Evolutionary conservation across 345 rosid genomes (phyloP).

Genomic region (Ceriops zippeliana): DNA sequence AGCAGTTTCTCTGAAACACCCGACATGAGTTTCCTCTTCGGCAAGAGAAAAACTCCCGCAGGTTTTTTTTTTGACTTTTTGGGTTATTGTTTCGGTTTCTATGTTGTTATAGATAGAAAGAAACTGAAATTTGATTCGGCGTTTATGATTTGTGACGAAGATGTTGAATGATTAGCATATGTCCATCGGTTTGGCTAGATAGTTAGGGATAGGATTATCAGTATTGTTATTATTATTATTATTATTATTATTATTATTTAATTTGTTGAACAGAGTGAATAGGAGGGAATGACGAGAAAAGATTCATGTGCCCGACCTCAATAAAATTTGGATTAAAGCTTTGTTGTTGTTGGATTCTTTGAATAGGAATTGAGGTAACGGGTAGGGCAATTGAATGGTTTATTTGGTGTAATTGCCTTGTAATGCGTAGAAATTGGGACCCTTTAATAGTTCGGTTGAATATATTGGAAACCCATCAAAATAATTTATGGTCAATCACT

Average conservation of each 20-base stretch:
- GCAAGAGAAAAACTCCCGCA: conserved; percentile 74
- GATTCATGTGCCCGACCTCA: no score
- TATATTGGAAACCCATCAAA: no score
- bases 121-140: background rate
- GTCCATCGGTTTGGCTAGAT: no score
- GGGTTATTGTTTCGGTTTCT: background rate
- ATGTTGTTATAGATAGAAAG: no score
- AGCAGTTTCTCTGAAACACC: background rate
- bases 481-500: no score
- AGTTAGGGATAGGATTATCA: background rate
- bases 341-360: background rate
- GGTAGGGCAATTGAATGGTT: no score
- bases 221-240: background rate
- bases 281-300: no score
- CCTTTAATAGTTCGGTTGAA: no score
- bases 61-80: conserved; percentile 30
- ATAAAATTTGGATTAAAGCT: background rate
- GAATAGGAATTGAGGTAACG: no score
- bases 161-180: background rate
- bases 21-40: conserved; percentile 75
- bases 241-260: background rate
- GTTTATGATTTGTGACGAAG: background rate
- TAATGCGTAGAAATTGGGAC: no score
- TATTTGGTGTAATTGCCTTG: no score
- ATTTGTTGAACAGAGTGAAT: background rate